These are phyloP conservation scores for Acanthamoeba lenticulata DNA, from an alignment of 208 protist genomes.

Conservation along the genomic window DNA sequence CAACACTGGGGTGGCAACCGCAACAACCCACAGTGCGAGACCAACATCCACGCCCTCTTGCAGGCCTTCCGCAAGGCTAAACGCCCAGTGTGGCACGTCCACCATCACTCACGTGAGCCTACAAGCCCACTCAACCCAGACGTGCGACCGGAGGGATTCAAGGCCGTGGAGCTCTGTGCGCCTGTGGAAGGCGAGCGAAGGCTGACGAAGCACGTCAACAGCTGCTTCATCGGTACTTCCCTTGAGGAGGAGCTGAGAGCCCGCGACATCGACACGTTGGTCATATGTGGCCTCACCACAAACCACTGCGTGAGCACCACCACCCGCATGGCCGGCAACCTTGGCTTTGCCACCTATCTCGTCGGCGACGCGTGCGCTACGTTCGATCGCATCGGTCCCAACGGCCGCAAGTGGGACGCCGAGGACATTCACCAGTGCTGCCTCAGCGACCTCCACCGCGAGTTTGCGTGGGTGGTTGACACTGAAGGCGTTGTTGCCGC, in stretches of 20 bases:
- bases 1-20: background rate
- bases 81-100: background rate
- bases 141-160: background rate
- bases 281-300: background rate
- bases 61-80: background rate
- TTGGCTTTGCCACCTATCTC: background rate
- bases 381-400: background rate
- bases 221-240: background rate
- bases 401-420: slow-evolving; percentile 1
- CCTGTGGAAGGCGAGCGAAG: background rate
- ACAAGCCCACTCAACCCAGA: background rate
- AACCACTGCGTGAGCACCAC: slow-evolving; percentile 28
- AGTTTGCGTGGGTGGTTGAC: slow-evolving; percentile 4
- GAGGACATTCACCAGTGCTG: slow-evolving; percentile 13
- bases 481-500: background rate
- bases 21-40: background rate
- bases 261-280: background rate
- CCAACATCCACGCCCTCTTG: background rate
- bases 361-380: background rate
- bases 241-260: background rate
- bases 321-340: background rate
- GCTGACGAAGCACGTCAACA: slow-evolving; percentile 16
- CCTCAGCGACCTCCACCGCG: background rate
- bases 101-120: background rate
- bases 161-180: background rate